Percentiles rank a stretch among this genome's conserved stretches.
Evolutionary conservation across 768 basidiomycete genomes (phyloP).

Genomic region (Cubamyces lactineus): DNA sequence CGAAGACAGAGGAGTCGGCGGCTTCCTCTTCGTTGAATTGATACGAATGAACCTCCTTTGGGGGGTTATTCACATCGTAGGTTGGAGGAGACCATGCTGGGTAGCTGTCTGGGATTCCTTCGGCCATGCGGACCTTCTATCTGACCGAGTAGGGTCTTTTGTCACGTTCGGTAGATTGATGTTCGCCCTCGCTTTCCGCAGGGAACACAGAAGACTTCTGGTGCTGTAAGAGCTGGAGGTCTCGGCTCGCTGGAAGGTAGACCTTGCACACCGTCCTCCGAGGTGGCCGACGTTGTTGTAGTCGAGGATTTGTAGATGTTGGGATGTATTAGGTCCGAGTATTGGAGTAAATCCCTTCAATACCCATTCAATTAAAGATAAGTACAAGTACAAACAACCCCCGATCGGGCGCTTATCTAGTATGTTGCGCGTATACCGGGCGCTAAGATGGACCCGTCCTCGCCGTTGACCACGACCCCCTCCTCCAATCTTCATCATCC

Average conservation of each 20-base stretch:
- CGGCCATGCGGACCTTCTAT: background rate
- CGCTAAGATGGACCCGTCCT: constrained; percentile 10
- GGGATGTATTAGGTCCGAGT: no score
- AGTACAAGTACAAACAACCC: constrained; percentile 3
- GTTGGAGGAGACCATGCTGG: constrained; percentile 15
- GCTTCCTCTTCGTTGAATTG: background rate
- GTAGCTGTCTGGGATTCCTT: background rate
- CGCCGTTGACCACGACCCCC: constrained; percentile 12
- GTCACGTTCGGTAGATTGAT: no score
- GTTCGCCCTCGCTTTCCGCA: no score
- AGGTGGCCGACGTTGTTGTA: background rate
- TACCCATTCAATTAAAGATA: background rate
- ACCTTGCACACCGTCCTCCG: no score
- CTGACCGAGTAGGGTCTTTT: background rate
- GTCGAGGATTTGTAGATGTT: background rate
- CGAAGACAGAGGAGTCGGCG: constrained; percentile 39
- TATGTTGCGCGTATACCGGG: constrained; percentile 1
- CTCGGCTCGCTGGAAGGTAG: no score
- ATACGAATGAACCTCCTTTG: constrained; percentile 2
- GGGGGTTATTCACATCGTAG: constrained; percentile 10
- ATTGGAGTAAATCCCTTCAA: background rate
- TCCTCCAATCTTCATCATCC: background rate
- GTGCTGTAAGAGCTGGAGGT: no score
- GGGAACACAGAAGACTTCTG: no score
- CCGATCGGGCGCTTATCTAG: constrained; percentile 12